Conservation (phyloP, 106 monocot genomes). For the Apostasia shenzhenica region DNA sequence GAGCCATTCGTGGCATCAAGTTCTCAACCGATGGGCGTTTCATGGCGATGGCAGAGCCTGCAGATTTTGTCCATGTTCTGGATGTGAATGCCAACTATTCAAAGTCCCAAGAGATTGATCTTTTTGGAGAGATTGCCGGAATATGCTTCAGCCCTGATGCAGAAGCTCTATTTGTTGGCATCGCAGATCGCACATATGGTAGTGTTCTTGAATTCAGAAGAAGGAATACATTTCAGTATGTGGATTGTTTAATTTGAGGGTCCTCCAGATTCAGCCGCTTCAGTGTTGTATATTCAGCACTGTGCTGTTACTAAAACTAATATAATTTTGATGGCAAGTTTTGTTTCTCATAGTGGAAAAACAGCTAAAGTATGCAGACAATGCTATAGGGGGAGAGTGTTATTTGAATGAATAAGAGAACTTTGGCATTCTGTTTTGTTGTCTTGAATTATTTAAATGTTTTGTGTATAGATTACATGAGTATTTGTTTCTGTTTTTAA, state of each 20-base stretch:
- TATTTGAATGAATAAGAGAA: too few species aligned
- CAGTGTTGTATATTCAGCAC: too few species aligned
- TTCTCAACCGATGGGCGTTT: slow-evolving; percentile 69
- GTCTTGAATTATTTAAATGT: too few species aligned
- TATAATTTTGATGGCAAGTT: too few species aligned
- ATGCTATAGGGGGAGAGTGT: too few species aligned
- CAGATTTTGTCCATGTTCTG: slow-evolving; percentile 75
- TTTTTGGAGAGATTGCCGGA: slow-evolving; percentile 82
- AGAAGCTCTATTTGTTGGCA: slow-evolving; percentile 47
- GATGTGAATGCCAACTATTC: slow-evolving; percentile 31
- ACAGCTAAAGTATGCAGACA: too few species aligned
- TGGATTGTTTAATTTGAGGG: slow-evolving; percentile 16
- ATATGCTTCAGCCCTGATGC: slow-evolving; percentile 47
- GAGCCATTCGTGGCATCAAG: slow-evolving; percentile 61
- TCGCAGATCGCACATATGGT: slow-evolving; percentile 49
- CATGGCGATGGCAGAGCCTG: slow-evolving; percentile 79
- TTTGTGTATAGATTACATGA: too few species aligned
- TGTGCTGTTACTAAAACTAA: too few species aligned
- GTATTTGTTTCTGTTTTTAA: too few species aligned
- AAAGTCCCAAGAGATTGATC: slow-evolving; percentile 65
- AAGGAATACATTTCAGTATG: slow-evolving; percentile 20
- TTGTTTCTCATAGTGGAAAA: too few species aligned
- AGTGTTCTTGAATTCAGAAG: slow-evolving; percentile 52
- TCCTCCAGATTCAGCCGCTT: not conserved
- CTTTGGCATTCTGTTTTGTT: too few species aligned